A percentile compares a stretch with the other conserved stretches of the same genome.
These are phyloP conservation scores for Globisporangium sylvaticum DNA, from an alignment of 352 stramenopile genomes.

Conservation along the genomic window DNA sequence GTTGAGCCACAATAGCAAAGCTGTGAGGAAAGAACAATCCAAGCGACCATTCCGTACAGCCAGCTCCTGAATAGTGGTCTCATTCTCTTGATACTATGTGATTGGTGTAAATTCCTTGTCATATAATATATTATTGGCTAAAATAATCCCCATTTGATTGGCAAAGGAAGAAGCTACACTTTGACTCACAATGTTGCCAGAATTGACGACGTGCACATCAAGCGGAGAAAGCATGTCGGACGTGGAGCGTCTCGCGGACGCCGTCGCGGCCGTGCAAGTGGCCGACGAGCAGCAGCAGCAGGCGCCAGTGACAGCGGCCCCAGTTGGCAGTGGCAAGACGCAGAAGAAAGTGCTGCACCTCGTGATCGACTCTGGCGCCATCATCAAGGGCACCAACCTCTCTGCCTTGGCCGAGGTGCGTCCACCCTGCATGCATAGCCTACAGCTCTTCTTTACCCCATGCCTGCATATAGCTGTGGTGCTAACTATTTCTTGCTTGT, in stretches of 20 bases:
- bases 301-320: neutral
- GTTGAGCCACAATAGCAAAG: neutral
- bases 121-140: conserved; percentile 23
- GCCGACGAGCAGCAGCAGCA: conserved; percentile 2
- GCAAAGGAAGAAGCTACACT: conserved; percentile 21
- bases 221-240: conserved; percentile 9
- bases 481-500: conserved; percentile 1
- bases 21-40: conserved; percentile 8
- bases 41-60: conserved; percentile 12
- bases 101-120: neutral
- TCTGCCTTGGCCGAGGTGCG: conserved; percentile 63
- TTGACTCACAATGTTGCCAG: neutral
- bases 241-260: conserved; percentile 10
- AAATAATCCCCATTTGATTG: conserved; percentile 34
- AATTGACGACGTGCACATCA: neutral
- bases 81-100: neutral
- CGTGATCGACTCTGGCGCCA: conserved; percentile 82
- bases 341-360: conserved; percentile 76
- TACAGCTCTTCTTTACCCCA: neutral
- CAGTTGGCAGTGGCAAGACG: conserved; percentile 3
- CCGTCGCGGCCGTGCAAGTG: conserved; percentile 2
- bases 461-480: conserved; percentile 1
- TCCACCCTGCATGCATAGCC: neutral
- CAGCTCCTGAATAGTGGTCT: neutral
- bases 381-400: conserved; percentile 86